Base-by-base conservation (phyloP, 2,329 filamentous ascomycete species). In the Talaromyces sp. region DNA sequence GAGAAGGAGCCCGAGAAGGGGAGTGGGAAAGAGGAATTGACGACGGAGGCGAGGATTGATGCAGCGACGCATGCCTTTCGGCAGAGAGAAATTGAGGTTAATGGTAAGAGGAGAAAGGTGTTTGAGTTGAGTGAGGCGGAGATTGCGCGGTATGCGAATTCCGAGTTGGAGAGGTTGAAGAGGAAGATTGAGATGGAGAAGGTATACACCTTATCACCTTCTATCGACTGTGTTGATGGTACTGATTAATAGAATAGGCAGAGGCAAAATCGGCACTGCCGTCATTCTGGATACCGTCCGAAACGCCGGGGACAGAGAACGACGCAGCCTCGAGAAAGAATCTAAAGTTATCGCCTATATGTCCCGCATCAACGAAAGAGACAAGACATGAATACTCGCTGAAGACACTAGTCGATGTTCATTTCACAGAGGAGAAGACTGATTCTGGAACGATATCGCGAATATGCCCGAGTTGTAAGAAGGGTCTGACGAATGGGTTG, bases 271-370 rank as follows among this genome's bases (percentile, higher is more conserved):
- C 87, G 1, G 84, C 85, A 16, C 80, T 97, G 0, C 91, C 92
- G 0, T 96, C 92, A 0, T 98, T 98, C 79, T 98, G 94, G 95
- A 90, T 94, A 13, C 94, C 93, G 0, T 91, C 90, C 0, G 85
- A 94, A 65, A 96, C 91, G 0, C 92, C 92, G 0, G 83, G 83
- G 0, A 85, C 83, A 43, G 85, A 85, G 56, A 79, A 82, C 58
- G 61, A 82, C 87, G 72, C 52, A 41, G 78, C 84, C 7, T 79
- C 85, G 45, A 78, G 78, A n/a, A 88, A 87, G 73, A 84, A 87
- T 62, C 74, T 80, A 60, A 96, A 95, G 73, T 79, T 85, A 31
- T 82, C 83, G 5, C 92, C 93, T 0, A 82, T 90, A 2, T 98
- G 93, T 71, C 93, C 93, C 0, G 90, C 88, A 0, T 92, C 92